A percentile compares a stretch with the other conserved stretches of the same genome.
phyloP scores from a whole-genome alignment of 371 early-diverging fungal genomes.

The Batkoa obscura region DNA sequence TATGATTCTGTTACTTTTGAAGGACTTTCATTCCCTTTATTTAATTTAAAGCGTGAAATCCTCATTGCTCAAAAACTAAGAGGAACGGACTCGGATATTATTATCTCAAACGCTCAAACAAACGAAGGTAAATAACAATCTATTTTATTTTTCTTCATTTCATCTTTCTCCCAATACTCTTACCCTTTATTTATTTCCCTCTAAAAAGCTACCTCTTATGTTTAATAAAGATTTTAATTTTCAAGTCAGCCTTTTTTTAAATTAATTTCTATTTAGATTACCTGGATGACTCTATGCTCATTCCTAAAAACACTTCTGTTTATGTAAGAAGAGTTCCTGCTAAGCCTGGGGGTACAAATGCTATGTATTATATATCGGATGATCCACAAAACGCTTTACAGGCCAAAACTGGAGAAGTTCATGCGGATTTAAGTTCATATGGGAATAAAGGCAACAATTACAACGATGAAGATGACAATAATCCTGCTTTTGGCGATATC shows the following conservation, averaged over 20 bases:
- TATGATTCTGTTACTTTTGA: conserved; percentile 77
- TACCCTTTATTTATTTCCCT: not conserved
- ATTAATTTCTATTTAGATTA: conserved; percentile 41
- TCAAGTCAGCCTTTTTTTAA: not conserved
- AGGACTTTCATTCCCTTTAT: conserved; percentile 78
- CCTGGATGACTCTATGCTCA: conserved; percentile 53
- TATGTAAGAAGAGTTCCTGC: conserved; percentile 61
- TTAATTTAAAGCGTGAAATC: conserved; percentile 85
- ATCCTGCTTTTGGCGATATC: no score
- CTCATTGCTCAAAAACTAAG: conserved; percentile 75
- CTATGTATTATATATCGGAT: conserved; percentile 39
- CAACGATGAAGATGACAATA: no score
- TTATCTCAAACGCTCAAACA: conserved; percentile 76
- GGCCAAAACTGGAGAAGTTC: no score
- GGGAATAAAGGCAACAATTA: no score
- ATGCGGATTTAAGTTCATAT: no score
- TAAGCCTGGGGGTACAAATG: conserved; percentile 50
- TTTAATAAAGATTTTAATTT: not conserved
- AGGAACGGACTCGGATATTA: conserved; percentile 78
- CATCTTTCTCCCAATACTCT: not conserved
- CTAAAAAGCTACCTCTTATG: not conserved
- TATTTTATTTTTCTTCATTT: not conserved
- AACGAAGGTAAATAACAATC: conserved; percentile 55
- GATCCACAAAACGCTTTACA: no score
- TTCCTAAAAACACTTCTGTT: conserved; percentile 79